Percentiles rank a stretch among this genome's conserved stretches.
Evolutionary conservation across 2,329 filamentous ascomycete species (phyloP).

Genomic region (Kalmusia sp.): DNA sequence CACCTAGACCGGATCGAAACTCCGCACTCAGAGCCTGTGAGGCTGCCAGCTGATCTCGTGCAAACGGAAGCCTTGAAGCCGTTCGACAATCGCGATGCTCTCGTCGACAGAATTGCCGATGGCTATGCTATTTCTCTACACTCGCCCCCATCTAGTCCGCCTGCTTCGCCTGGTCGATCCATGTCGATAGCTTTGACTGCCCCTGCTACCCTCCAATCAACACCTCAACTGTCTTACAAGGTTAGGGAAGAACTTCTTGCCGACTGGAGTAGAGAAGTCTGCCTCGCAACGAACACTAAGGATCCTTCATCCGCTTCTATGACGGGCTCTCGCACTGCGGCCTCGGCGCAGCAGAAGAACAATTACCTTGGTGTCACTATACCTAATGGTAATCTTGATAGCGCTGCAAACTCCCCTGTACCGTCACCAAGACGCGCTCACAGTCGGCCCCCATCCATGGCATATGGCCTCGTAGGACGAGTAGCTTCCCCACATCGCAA

Average conservation of each 20-base stretch:
- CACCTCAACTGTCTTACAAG: conserved; percentile 65
- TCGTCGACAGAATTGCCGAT: conserved; percentile 77
- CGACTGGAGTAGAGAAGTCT: conserved; percentile 80
- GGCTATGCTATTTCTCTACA: conserved; percentile 69
- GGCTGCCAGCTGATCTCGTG: conserved; percentile 33
- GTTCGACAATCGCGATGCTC: conserved; percentile 74
- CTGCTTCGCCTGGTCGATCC: conserved; percentile 70
- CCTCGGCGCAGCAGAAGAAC: conserved; percentile 37
- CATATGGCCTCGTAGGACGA: conserved; percentile 45
- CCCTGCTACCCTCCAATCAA: conserved; percentile 30
- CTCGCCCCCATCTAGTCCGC: conserved; percentile 74
- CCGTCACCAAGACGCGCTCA: conserved; percentile 41
- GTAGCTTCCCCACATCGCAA: conserved; percentile 35
- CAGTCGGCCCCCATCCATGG: conserved; percentile 39
- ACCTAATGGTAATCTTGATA: conserved; percentile 45
- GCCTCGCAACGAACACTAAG: conserved; percentile 71
- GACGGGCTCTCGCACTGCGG: conserved; percentile 70
- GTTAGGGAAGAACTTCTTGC: conserved; percentile 78
- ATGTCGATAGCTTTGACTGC: conserved; percentile 67
- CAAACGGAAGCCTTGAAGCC: conserved; percentile 62
- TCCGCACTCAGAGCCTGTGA: conserved; percentile 30
- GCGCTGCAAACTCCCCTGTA: conserved; percentile 36
- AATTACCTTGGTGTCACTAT: conserved; percentile 65
- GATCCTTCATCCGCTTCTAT: conserved; percentile 77
- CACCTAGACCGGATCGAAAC: conserved; percentile 64